Conservation (phyloP, 2,329 filamentous ascomycete species). For the Xylariaceae sp. region DNA sequence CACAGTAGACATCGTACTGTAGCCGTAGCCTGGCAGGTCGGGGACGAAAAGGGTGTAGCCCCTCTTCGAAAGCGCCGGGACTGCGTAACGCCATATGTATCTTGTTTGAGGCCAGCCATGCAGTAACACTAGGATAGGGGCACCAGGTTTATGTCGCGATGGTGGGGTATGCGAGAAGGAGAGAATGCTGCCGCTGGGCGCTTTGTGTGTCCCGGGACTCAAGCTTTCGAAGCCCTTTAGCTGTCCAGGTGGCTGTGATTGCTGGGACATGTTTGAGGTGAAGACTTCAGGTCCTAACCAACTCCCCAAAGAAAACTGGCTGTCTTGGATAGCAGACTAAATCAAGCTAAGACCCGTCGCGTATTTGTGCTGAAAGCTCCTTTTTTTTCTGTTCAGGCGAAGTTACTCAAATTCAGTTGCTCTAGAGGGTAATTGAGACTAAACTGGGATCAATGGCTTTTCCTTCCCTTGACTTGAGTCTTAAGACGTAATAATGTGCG, state of each 20-base stretch:
- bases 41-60: slow-evolving; percentile 26
- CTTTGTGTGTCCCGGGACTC: slow-evolving; percentile 10
- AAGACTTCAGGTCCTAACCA: neutral
- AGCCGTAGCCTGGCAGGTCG: slow-evolving; percentile 26
- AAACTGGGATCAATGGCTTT: no score
- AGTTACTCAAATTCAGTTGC: no score
- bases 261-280: neutral
- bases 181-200: slow-evolving; percentile 15
- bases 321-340: no score
- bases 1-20: slow-evolving; percentile 19
- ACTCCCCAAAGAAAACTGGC: neutral
- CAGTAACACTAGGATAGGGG: slow-evolving; percentile 26
- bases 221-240: slow-evolving; percentile 22
- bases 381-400: no score
- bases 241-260: slow-evolving; percentile 5
- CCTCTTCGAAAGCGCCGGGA: slow-evolving; percentile 16
- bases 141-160: slow-evolving; percentile 12
- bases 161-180: slow-evolving; percentile 26
- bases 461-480: no score
- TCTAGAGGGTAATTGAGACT: no score
- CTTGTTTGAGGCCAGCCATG: slow-evolving; percentile 28
- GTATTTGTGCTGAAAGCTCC: no score
- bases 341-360: no score
- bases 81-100: slow-evolving; percentile 27
- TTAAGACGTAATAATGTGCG: no score